Evolutionary conservation across 306 rosid species (phyloP).

Genomic region (Hylodesmum podocarpum): DNA sequence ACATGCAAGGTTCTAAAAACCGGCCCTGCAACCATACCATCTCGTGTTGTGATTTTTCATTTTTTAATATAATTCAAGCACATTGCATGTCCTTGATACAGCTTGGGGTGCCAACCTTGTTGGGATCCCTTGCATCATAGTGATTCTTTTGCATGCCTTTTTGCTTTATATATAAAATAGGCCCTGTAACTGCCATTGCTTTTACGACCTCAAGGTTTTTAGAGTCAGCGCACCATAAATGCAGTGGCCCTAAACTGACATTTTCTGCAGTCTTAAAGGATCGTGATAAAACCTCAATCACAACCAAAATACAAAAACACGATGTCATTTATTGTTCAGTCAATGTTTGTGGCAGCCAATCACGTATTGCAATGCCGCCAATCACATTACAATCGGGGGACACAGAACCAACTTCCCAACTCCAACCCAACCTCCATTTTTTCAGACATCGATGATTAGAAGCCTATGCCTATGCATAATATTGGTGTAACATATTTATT

Average conservation of each 20-base stretch:
- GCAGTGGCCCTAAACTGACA: too few relatives aligned
- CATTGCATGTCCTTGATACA: too few relatives aligned
- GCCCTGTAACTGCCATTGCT: neutral
- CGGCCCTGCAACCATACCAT: too few relatives aligned
- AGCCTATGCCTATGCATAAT: slow-evolving; percentile 6
- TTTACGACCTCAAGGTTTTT: neutral
- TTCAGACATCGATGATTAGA: slow-evolving; percentile 1
- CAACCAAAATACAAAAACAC: neutral
- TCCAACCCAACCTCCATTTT: slow-evolving; percentile 10
- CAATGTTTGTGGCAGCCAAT: neutral
- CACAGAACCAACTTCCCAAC: slow-evolving; percentile 1
- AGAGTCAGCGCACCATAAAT: neutral
- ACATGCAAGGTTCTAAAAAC: neutral
- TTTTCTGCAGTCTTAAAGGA: neutral
- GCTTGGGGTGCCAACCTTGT: too few relatives aligned
- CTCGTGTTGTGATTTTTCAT: too few relatives aligned
- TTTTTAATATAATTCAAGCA: too few relatives aligned
- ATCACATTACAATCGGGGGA: neutral
- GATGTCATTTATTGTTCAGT: neutral
- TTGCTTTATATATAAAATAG: too few relatives aligned
- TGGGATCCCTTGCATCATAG: too few relatives aligned
- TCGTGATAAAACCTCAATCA: neutral
- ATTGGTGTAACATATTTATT: neutral
- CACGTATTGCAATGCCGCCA: neutral
- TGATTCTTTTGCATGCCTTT: too few relatives aligned